Evolutionary conservation across 495 filamentous ascomycete species (phyloP), one percentile per base, ranked within the genome.

Genomic region (Podospora appendiculata): DNA sequence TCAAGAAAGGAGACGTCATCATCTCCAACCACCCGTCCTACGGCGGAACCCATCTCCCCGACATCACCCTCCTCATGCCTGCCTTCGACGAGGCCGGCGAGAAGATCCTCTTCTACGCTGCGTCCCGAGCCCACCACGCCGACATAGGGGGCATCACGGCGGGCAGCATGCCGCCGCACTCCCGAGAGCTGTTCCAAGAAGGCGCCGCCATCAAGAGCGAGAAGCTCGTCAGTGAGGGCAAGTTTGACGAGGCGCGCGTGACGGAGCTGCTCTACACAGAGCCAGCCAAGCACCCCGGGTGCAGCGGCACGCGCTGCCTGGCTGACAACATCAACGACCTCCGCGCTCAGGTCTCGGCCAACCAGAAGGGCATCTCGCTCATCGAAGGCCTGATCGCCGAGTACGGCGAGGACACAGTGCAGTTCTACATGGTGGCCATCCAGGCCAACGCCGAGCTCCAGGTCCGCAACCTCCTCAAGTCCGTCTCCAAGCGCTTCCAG

Each of bases 91-190:
- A 70, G 16, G 79, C 78, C 33, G 89, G 87, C 12, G 84, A 87
- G 43, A 82, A 89, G 33, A 97, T 98, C 51, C 80, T 97, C 56
- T 98, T 98, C 70, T 98, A 96, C 62, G 93, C 96, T 6, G 93
- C 93, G 3, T 95, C 90, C 8, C 81, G 93, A 33, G 93, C 93
- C 0, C 93, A 98, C 63, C 93, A 98, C 56, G 93, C 93, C 2
- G 93, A 98, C 65, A 97, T 98, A 57, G 93, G 93, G 12, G 93
- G 93, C 32, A 96, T 96, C 49, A 80, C 95, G 5, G 92, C 93
- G 0, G 93, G 93, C 8, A 94, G 88, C 38, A 98, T 98, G 93
- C 93, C 93, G 1, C 93, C 93, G 1, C 87, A 95, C 55, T 96
- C 91, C 3, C 82, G 86, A 6, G 93, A 96, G 60, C 79, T 98